Conservation (phyloP, 177 flowering plant genomes). For the Vitis hybrid region DNA sequence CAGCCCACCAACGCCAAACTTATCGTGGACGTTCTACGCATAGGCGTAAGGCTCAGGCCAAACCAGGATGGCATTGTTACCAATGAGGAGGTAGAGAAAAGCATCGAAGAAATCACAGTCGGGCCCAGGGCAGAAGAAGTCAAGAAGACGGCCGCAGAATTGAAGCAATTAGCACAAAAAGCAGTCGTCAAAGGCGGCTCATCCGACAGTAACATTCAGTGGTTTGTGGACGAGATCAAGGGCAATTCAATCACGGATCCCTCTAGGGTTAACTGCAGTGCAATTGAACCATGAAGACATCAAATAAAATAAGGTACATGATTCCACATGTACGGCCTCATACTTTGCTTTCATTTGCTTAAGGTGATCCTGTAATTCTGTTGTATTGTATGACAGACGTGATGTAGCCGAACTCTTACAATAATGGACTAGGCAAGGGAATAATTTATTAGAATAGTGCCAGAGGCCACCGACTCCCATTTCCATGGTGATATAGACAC, state of each 20-base stretch:
- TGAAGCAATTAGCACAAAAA: conserved; percentile 30
- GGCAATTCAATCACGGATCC: not conserved
- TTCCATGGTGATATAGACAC: too few relatives aligned
- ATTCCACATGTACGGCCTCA: too few relatives aligned
- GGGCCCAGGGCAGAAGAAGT: conserved; percentile 27
- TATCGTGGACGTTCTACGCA: conserved; percentile 25
- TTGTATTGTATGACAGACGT: too few relatives aligned
- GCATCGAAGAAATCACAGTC: conserved; percentile 20
- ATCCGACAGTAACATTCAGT: conserved; percentile 34
- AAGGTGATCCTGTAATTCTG: too few relatives aligned
- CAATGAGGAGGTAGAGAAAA: conserved; percentile 25
- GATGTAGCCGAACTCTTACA: too few relatives aligned
- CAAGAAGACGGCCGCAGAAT: conserved; percentile 21
- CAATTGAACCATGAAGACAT: too few relatives aligned
- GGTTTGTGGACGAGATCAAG: conserved; percentile 31
- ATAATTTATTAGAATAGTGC: too few relatives aligned
- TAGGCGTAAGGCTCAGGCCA: conserved; percentile 28
- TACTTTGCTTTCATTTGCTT: too few relatives aligned
- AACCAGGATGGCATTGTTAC: conserved; percentile 21
- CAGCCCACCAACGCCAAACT: conserved; percentile 50
- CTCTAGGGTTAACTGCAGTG: too few relatives aligned
- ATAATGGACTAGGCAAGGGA: too few relatives aligned
- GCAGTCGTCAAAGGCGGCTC: conserved; percentile 41
- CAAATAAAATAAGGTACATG: too few relatives aligned
- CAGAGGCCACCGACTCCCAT: too few relatives aligned